A percentile compares a stretch with the other conserved stretches of the same genome.
These are phyloP conservation scores for Sechiopsis laciniata DNA, from an alignment of 306 rosid genomes.

Conservation along the genomic window DNA sequence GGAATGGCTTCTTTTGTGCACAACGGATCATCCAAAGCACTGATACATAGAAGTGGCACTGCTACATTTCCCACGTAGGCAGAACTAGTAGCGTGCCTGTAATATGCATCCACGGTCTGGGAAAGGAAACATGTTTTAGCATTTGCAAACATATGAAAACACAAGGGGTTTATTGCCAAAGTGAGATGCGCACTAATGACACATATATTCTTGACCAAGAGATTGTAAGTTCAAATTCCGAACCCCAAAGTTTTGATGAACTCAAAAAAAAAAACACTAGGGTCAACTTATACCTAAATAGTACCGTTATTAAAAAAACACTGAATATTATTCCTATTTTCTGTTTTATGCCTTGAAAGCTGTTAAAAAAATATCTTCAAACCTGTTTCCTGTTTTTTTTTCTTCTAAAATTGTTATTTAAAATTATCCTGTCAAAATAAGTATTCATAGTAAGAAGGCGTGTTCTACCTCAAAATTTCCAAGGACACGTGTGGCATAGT, in stretches of 20 bases:
- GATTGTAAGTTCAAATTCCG: too few species aligned
- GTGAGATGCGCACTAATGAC: too few species aligned
- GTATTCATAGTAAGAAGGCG: neutral
- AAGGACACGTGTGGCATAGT: slow-evolving; percentile 75
- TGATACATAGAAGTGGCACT: slow-evolving; percentile 82
- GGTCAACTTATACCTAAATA: neutral
- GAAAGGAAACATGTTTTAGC: slow-evolving; percentile 30
- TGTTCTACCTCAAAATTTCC: slow-evolving; percentile 77
- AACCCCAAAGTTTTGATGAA: too few species aligned
- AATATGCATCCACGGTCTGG: slow-evolving; percentile 89
- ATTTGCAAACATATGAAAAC: neutral
- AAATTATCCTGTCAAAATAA: neutral
- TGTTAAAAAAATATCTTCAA: neutral
- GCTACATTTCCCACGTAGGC: slow-evolving; percentile 67
- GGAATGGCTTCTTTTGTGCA: slow-evolving; percentile 98
- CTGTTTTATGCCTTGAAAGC: neutral
- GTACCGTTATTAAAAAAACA: slow-evolving; percentile 14
- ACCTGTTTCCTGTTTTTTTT: neutral
- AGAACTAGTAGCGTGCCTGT: slow-evolving; percentile 77
- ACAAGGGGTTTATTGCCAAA: neutral
- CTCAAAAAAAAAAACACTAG: too few species aligned
- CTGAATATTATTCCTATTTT: neutral
- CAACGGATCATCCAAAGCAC: slow-evolving; percentile 92
- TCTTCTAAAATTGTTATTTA: neutral
- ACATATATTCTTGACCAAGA: too few species aligned